phyloP scores from a whole-genome alignment of 148 eudicot genomes.

The Limonium bicolor region DNA sequence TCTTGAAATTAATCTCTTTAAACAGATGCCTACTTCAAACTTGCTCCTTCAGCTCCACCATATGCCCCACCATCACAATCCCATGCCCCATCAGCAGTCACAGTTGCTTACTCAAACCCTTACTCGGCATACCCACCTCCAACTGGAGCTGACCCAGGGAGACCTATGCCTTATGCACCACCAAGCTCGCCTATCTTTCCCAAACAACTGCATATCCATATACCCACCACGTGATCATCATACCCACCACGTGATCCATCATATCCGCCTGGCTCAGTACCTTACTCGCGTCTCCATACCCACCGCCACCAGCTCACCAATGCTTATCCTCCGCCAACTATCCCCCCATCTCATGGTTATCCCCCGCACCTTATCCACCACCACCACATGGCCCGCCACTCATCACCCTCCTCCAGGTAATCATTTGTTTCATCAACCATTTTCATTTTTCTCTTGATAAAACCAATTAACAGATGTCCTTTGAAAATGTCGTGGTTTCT shows the following conservation, averaged over 20 bases:
- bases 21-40: slow-evolving; percentile 41
- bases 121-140: slow-evolving; percentile 16
- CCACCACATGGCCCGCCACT: slow-evolving; percentile 19
- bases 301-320: not conserved
- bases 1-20: slow-evolving; percentile 8
- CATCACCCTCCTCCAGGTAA: slow-evolving; percentile 23
- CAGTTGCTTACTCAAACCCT: slow-evolving; percentile 4
- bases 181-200: slow-evolving; percentile 25
- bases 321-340: not conserved
- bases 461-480: too few relatives aligned
- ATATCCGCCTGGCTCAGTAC: slow-evolving; percentile 25
- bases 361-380: slow-evolving; percentile 3
- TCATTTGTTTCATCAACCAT: not conserved
- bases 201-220: slow-evolving; percentile 30
- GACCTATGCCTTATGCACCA: slow-evolving; percentile 20
- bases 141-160: slow-evolving; percentile 9
- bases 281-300: slow-evolving; percentile 10
- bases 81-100: slow-evolving; percentile 23
- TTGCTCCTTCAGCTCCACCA: slow-evolving; percentile 50
- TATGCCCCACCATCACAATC: slow-evolving; percentile 24
- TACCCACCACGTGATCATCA: slow-evolving; percentile 20
- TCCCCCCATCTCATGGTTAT: not conserved
- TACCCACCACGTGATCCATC: slow-evolving; percentile 20
- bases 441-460: not conserved
- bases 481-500: too few relatives aligned